Conservation (phyloP, 2,329 filamentous ascomycete species). For the Stachybotrys echinatus region DNA sequence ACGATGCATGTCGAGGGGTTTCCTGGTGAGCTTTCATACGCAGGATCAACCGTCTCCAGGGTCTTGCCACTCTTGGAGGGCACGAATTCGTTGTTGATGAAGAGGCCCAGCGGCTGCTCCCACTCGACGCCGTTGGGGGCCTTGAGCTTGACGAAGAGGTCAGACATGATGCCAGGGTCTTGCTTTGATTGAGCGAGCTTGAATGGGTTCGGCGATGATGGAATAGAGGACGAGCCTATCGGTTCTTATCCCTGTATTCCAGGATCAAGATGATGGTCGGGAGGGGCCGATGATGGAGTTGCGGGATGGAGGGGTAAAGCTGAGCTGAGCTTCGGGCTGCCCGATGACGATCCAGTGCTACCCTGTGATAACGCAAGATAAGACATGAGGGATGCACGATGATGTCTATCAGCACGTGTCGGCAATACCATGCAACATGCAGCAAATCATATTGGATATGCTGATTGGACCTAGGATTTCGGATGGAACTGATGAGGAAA, state of each 20-base stretch:
- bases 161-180: conserved; percentile 11
- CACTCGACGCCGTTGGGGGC: conserved; percentile 76
- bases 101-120: conserved; percentile 67
- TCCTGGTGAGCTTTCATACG: too few species aligned
- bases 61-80: conserved; percentile 14
- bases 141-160: conserved; percentile 51
- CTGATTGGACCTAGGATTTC: too few species aligned
- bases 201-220: too few species aligned
- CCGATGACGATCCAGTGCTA: not conserved
- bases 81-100: conserved; percentile 85
- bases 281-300: not conserved
- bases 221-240: too few species aligned
- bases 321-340: not conserved
- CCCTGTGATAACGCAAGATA: not conserved
- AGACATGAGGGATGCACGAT: too few species aligned
- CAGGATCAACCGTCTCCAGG: conserved; percentile 21
- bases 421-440: too few species aligned
- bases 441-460: too few species aligned
- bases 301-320: not conserved
- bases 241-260: not conserved
- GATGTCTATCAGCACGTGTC: too few species aligned
- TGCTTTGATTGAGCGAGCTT: conserved; percentile 1
- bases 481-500: too few species aligned
- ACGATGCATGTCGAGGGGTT: too few species aligned
- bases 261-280: not conserved